Percentiles rank a stretch among this genome's conserved stretches.
Conservation (phyloP, 2,329 filamentous ascomycete genomes). For the Hypoxylon sp. region DNA sequence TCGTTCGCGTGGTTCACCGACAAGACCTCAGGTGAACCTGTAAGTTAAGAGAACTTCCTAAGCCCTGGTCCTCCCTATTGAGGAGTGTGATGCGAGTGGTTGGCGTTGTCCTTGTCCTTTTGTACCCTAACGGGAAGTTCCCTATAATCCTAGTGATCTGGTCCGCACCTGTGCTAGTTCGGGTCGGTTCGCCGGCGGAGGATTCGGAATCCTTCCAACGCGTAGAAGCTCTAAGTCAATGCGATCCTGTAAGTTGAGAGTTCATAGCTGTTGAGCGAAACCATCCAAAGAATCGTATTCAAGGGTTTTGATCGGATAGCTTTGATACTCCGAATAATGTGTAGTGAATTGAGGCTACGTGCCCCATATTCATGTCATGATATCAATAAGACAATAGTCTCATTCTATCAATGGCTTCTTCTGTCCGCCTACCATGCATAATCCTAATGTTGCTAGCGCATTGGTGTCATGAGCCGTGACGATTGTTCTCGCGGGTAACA, state of each 20-base stretch:
- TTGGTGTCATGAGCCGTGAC: slow-evolving; percentile 79
- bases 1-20: neutral
- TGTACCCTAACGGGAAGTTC: too few species aligned
- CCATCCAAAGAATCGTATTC: neutral
- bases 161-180: neutral
- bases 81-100: slow-evolving; percentile 1
- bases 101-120: too few species aligned
- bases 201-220: slow-evolving; percentile 7
- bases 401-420: slow-evolving; percentile 73
- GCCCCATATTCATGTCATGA: too few species aligned
- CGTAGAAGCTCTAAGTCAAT: too few species aligned
- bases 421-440: slow-evolving; percentile 70
- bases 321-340: slow-evolving; percentile 3
- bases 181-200: neutral
- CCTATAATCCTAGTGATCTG: neutral
- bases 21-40: too few species aligned
- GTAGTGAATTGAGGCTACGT: too few species aligned
- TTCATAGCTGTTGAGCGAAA: too few species aligned
- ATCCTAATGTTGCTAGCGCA: slow-evolving; percentile 66
- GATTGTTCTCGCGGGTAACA: slow-evolving; percentile 87
- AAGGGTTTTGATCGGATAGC: neutral
- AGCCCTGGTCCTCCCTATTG: neutral
- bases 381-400: slow-evolving; percentile 29
- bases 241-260: too few species aligned
- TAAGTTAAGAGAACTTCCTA: neutral